Conservation (phyloP, 164 flowering plant genomes). For the Hamamelis virginiana region DNA sequence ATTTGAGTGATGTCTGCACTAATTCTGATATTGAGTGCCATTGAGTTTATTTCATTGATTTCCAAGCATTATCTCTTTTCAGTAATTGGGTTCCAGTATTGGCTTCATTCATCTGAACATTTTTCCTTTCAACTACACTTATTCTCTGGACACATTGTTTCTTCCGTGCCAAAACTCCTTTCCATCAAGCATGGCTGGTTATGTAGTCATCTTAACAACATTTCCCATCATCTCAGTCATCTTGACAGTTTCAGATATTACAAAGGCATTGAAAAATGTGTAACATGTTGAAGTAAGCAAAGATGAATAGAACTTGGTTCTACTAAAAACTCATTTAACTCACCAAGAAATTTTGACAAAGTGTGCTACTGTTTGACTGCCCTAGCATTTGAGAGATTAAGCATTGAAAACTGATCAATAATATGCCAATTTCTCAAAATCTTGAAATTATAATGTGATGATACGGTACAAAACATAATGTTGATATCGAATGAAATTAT, state of each 20-base stretch:
- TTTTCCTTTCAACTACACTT: not conserved
- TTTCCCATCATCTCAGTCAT: not conserved
- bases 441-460: not conserved
- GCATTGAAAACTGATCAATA: not conserved
- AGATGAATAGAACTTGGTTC: not conserved
- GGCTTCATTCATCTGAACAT: not conserved
- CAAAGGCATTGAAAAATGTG: not conserved
- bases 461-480: not conserved
- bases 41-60: not conserved
- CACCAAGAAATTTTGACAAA: no score
- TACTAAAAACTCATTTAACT: not conserved
- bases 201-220: not conserved
- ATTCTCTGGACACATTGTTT: not conserved
- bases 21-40: not conserved
- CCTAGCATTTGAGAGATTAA: not conserved
- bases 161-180: not conserved
- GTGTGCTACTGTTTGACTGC: not conserved
- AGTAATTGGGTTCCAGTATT: no score
- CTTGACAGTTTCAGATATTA: not conserved
- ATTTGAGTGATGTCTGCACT: not conserved
- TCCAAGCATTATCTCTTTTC: not conserved
- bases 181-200: not conserved
- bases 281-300: not conserved
- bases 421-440: not conserved
- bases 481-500: no score